Conservation (phyloP, 2,329 filamentous ascomycete species). For the Arthrobotrys pseudoclavata region DNA sequence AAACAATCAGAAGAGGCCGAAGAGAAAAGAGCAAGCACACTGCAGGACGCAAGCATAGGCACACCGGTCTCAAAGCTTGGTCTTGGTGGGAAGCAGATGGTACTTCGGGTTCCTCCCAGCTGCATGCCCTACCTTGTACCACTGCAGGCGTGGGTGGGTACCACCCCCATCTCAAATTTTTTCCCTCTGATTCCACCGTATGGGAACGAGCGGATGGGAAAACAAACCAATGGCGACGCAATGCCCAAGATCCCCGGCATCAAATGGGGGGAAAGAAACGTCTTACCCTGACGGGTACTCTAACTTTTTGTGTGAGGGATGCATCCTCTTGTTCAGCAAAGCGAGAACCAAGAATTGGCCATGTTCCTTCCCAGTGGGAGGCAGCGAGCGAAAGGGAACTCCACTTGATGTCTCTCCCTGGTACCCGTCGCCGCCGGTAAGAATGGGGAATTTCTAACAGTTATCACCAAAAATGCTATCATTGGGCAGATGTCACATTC, state of each 20-base stretch:
- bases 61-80: slow-evolving; percentile 21
- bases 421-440: slow-evolving; percentile 46
- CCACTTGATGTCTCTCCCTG: slow-evolving; percentile 58
- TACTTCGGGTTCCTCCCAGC: slow-evolving; percentile 48
- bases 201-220: slow-evolving; percentile 54
- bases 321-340: slow-evolving; percentile 52
- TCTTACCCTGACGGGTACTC: slow-evolving; percentile 49
- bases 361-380: slow-evolving; percentile 19
- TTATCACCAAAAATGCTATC: slow-evolving; percentile 59
- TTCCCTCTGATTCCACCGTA: slow-evolving; percentile 47
- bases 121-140: slow-evolving; percentile 54
- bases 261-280: slow-evolving; percentile 50
- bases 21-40: slow-evolving; percentile 40
- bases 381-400: slow-evolving; percentile 44
- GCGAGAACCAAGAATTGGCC: slow-evolving; percentile 41
- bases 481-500: slow-evolving; percentile 58
- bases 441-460: slow-evolving; percentile 60
- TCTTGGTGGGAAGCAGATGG: slow-evolving; percentile 32
- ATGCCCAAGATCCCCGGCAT: slow-evolving; percentile 40
- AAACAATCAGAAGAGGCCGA: slow-evolving; percentile 40
- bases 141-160: slow-evolving; percentile 56
- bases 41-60: slow-evolving; percentile 24
- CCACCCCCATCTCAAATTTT: slow-evolving; percentile 59
- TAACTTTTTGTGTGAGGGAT: slow-evolving; percentile 55
- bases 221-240: slow-evolving; percentile 51